phyloP scores from a whole-genome alignment of 2,329 filamentous ascomycete genomes.

The Pseudogymnoascus sp. region DNA sequence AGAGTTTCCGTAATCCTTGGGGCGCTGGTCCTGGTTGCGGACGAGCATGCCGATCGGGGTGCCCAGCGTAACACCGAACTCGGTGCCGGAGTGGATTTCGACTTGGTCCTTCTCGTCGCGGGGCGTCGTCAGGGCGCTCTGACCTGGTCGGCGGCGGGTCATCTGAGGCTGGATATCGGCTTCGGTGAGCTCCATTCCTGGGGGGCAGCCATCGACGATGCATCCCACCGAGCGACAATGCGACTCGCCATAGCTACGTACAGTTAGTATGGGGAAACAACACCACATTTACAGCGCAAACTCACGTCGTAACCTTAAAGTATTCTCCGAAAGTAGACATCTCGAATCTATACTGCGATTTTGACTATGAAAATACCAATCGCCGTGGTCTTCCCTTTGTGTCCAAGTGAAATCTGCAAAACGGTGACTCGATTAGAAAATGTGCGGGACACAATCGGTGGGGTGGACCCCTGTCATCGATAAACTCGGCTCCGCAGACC shows the following conservation, averaged over 20 bases:
- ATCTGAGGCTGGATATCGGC: slow-evolving; percentile 90
- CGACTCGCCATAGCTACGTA: slow-evolving; percentile 62
- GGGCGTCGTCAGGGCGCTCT: slow-evolving; percentile 83
- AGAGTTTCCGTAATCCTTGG: slow-evolving; percentile 79
- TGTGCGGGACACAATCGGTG: slow-evolving; percentile 4
- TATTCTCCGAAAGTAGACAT: slow-evolving; percentile 86
- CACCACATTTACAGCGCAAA: slow-evolving; percentile 12
- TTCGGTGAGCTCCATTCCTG: slow-evolving; percentile 78
- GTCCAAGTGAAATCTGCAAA: background rate
- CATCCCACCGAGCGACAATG: slow-evolving; percentile 90
- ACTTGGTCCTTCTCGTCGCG: slow-evolving; percentile 88
- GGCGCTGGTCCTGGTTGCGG: slow-evolving; percentile 85
- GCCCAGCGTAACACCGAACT: slow-evolving; percentile 81
- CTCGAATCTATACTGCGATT: slow-evolving; percentile 10
- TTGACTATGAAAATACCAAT: background rate
- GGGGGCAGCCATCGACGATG: slow-evolving; percentile 88
- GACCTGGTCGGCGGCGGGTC: slow-evolving; percentile 80
- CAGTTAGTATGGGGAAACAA: background rate
- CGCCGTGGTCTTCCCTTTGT: slow-evolving; percentile 5
- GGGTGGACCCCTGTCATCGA: slow-evolving; percentile 8
- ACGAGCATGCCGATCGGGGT: slow-evolving; percentile 86
- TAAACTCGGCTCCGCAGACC: slow-evolving; percentile 6
- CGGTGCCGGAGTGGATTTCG: slow-evolving; percentile 85
- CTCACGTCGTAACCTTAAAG: slow-evolving; percentile 69
- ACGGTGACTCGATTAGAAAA: slow-evolving; percentile 11